These are phyloP conservation scores for Colletotrichum eremochloae DNA, from an alignment of 2,329 filamentous ascomycete genomes.

Conservation along the genomic window DNA sequence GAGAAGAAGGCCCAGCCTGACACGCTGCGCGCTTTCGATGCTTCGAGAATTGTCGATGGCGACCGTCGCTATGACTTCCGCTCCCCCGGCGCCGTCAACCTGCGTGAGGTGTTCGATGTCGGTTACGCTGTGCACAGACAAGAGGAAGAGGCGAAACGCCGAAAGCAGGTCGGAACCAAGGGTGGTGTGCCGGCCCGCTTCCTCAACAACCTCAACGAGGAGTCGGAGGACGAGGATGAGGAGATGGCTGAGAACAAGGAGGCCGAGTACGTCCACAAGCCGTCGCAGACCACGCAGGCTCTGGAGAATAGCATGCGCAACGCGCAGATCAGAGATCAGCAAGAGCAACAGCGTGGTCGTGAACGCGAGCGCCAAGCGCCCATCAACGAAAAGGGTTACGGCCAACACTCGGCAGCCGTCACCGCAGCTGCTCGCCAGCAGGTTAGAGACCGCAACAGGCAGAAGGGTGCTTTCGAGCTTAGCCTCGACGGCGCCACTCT, in stretches of 20 bases:
- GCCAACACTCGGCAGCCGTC: constrained; percentile 87
- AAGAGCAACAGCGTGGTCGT: constrained; percentile 61
- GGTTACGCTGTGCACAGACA: constrained; percentile 97
- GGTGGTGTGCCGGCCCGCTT: constrained; percentile 67
- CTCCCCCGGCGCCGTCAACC: constrained; percentile 92
- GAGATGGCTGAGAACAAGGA: constrained; percentile 75
- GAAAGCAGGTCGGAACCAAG: constrained; percentile 84
- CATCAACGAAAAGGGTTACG: constrained; percentile 77
- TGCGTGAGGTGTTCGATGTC: constrained; percentile 97
- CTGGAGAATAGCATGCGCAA: constrained; percentile 91
- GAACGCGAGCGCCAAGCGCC: constrained; percentile 59
- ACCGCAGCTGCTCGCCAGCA: constrained; percentile 87
- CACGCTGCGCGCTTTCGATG: constrained; percentile 69
- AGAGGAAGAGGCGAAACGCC: constrained; percentile 93
- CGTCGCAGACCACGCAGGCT: constrained; percentile 69
- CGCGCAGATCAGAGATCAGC: constrained; percentile 78
- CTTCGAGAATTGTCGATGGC: constrained; percentile 64
- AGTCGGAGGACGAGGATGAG: constrained; percentile 70
- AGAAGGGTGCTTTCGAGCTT: constrained; percentile 90
- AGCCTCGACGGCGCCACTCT: constrained; percentile 92
- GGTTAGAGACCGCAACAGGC: constrained; percentile 74
- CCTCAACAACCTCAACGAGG: constrained; percentile 77
- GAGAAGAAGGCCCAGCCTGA: constrained; percentile 68
- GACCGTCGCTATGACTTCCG: constrained; percentile 90
- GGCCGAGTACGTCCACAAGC: constrained; percentile 58